A percentile compares a stretch with the other conserved stretches of the same genome.
phyloP scores from a whole-genome alignment of 345 rosid species.

The Noccaea bulbosa region DNA sequence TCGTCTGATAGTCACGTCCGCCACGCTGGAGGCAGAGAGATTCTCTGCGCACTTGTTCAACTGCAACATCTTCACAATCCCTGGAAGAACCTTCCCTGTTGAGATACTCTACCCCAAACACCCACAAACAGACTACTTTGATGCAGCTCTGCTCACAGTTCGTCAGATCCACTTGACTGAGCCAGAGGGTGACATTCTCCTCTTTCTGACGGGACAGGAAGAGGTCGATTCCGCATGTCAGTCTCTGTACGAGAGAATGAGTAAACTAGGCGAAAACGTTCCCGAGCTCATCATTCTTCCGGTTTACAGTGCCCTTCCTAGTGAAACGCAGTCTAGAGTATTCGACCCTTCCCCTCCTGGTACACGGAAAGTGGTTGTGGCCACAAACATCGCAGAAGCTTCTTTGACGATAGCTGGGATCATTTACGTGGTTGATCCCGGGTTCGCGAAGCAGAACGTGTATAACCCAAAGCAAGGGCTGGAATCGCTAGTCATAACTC shows the following conservation, averaged over 20 bases:
- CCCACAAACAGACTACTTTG: slow-evolving; percentile 79
- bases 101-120: slow-evolving; percentile 72
- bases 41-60: slow-evolving; percentile 75
- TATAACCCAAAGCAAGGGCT: slow-evolving; percentile 81
- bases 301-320: no score
- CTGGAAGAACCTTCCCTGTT: slow-evolving; percentile 81
- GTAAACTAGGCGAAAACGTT: slow-evolving; percentile 67
- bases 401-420: slow-evolving; percentile 78
- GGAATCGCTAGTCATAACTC: slow-evolving; percentile 73
- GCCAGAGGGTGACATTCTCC: slow-evolving; percentile 81
- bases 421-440: slow-evolving; percentile 81
- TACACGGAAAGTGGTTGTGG: slow-evolving; percentile 81
- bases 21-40: slow-evolving; percentile 79
- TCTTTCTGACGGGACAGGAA: slow-evolving; percentile 82
- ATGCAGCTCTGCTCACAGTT: slow-evolving; percentile 72
- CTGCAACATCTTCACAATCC: slow-evolving; percentile 79
- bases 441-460: slow-evolving; percentile 76
- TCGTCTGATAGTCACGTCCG: slow-evolving; percentile 75
- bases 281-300: slow-evolving; percentile 67
- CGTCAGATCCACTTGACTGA: slow-evolving; percentile 78
- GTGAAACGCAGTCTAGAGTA: no score
- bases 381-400: slow-evolving; percentile 82
- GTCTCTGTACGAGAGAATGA: slow-evolving; percentile 70
- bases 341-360: slow-evolving; percentile 64
- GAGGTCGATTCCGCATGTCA: slow-evolving; percentile 80